Conservation (phyloP, 2,329 filamentous ascomycete species). For the Cladosporium sp. region DNA sequence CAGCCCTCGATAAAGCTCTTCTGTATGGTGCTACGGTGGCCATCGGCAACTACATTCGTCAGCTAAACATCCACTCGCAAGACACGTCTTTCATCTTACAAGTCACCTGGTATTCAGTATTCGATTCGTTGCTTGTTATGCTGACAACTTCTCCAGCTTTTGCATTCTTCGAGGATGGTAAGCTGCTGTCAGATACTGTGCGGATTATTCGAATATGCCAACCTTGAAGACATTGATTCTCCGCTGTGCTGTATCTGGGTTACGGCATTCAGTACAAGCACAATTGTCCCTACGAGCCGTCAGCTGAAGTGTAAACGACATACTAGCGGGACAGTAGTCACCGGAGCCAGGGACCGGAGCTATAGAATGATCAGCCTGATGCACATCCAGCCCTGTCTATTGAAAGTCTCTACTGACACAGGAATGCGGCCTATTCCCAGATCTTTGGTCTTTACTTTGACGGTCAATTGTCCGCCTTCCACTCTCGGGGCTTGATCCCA, state of each 20-base stretch:
- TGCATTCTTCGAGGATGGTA: constrained; percentile 14
- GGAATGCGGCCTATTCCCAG: not conserved
- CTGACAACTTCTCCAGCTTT: constrained; percentile 14
- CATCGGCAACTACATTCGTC: constrained; percentile 18
- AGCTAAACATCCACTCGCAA: constrained; percentile 1
- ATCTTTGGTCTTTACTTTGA: not conserved
- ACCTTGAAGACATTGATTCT: constrained; percentile 30
- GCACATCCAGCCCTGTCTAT: too few species aligned
- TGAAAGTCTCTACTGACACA: not conserved
- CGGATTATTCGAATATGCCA: too few species aligned
- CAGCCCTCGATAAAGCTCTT: not conserved
- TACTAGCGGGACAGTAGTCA: not conserved
- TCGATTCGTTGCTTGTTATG: not conserved
- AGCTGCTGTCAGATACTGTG: not conserved
- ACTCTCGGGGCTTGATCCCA: not conserved
- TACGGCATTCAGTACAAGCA: constrained; percentile 25
- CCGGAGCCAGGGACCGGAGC: constrained; percentile 19
- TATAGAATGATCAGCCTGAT: constrained; percentile 8
- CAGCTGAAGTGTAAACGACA: not conserved
- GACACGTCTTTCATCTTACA: constrained; percentile 15
- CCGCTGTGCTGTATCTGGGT: constrained; percentile 28
- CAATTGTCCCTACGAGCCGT: constrained; percentile 24
- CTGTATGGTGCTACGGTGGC: constrained; percentile 20
- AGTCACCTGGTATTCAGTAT: constrained; percentile 14
- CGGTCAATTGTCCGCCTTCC: not conserved